Percentiles rank a stretch among this genome's conserved stretches.
phyloP scores from a whole-genome alignment of 1,139 yeast species.

The Protomyces pachydermus region DNA sequence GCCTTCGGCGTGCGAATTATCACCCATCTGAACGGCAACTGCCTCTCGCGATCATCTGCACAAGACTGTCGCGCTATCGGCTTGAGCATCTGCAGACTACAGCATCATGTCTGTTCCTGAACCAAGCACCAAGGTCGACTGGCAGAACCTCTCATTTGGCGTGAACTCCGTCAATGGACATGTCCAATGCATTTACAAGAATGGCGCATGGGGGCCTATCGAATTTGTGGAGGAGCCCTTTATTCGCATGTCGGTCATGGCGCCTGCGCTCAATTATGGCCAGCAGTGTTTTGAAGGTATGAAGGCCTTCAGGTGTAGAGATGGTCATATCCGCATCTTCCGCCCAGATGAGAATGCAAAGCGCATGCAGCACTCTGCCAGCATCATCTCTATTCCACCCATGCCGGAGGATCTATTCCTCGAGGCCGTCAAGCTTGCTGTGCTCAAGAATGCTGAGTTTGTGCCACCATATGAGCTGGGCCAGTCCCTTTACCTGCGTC shows the following conservation, averaged over 20 bases:
- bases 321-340: conserved; percentile 24
- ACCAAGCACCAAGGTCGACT: conserved; percentile 9
- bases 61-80: too few species aligned
- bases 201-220: conserved; percentile 22
- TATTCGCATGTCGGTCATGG: conserved; percentile 15
- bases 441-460: conserved; percentile 16
- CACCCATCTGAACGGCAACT: too few species aligned
- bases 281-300: conserved; percentile 28
- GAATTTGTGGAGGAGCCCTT: conserved; percentile 24
- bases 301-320: conserved; percentile 27
- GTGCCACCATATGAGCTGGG: conserved; percentile 27
- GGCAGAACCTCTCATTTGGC: conserved; percentile 17
- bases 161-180: conserved; percentile 22
- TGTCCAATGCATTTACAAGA: conserved; percentile 10
- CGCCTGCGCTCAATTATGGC: conserved; percentile 26
- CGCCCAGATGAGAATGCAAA: conserved; percentile 27
- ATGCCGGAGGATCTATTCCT: conserved; percentile 23
- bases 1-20: too few species aligned
- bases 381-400: conserved; percentile 15
- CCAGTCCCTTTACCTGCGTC: conserved; percentile 25
- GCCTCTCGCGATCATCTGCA: too few species aligned
- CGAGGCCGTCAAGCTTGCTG: conserved; percentile 21
- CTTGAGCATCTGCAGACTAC: neutral
- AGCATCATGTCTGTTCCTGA: neutral
- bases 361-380: conserved; percentile 27